Base-by-base conservation (phyloP, 2,329 filamentous ascomycete genomes). In the Elsinoe perseae region DNA sequence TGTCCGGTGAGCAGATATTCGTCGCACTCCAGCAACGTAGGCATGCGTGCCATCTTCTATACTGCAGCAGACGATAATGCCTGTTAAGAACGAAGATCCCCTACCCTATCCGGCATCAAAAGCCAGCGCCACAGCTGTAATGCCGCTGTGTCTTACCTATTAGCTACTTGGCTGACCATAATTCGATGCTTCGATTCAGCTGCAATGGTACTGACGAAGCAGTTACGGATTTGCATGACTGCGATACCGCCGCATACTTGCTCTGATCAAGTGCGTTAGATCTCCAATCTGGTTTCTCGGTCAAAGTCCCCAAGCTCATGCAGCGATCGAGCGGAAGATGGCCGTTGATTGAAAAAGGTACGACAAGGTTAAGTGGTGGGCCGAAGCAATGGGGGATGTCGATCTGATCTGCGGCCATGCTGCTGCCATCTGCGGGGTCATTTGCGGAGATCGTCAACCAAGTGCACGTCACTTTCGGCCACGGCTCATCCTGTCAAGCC, bases 111-210 rank as follows among this genome's bases (percentile, higher is more conserved):
- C 30, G 30, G 38, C 28, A 28, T 52, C 30, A 23, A 52, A 28
- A 8, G 18, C 18, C 23, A 12, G 48, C 48, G 48, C 48, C 48
- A 52, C 48, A 18, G n/a, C n/a, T 34, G 30, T 52, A 52, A 52
- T 52, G 30, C 30, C 32, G 27, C 25, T 23, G 4, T 52, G 48
- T 38, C 48, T 52, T 25, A 52, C 48, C 48, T 52, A 28, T 52
- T 16, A 28, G 28, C 16, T 28, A 38, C 20, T 36, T 50, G 44
- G 44, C 44, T 20, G 28, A 32, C 48, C 48, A 21, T 34, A 12
- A 14, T 36, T 14, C 32, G 32, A 5, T n/a, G n/a, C n/a, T n/a
- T n/a, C n/a, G n/a, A n/a, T n/a, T n/a, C n/a, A n/a, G n/a, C n/a
- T n/a, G n/a, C n/a, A n/a, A n/a, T n/a, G n/a, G n/a, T n/a, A n/a